Conservation (phyloP, 257 asterid genomes). For the Prunella vulgaris region DNA sequence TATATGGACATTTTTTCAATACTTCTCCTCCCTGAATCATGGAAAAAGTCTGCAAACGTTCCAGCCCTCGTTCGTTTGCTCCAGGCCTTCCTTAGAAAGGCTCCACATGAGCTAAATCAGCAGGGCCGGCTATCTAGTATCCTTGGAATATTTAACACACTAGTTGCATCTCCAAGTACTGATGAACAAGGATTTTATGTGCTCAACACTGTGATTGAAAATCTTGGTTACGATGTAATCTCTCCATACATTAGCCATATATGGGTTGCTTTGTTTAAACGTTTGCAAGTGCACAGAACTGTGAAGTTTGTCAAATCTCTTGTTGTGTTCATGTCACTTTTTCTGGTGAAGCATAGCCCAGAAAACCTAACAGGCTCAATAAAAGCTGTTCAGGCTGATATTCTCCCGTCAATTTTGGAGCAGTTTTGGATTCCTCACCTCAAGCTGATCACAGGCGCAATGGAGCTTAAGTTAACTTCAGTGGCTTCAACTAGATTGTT, state of each 20-base stretch:
- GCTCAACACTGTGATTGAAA: conserved; percentile 89
- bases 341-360: conserved; percentile 71
- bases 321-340: conserved; percentile 78
- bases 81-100: conserved; percentile 90
- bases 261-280: conserved; percentile 71
- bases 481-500: conserved; percentile 79
- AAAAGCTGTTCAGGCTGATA: conserved; percentile 67
- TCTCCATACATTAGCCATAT: conserved; percentile 52
- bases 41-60: conserved; percentile 87
- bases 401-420: conserved; percentile 56
- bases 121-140: conserved; percentile 63
- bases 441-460: conserved; percentile 61
- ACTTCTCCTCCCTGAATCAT: conserved; percentile 73
- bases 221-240: conserved; percentile 70
- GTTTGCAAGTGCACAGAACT: conserved; percentile 57
- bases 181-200: conserved; percentile 92
- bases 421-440: conserved; percentile 88
- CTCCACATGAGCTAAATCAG: conserved; percentile 77
- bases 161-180: conserved; percentile 61
- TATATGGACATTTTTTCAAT: conserved; percentile 73
- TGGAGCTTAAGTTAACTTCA: conserved; percentile 76
- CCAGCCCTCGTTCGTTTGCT: conserved; percentile 88
- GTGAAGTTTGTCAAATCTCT: conserved; percentile 72
- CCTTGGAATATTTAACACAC: conserved; percentile 69
- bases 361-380: conserved; percentile 66